Percentiles rank a stretch among this genome's conserved stretches.
Evolutionary conservation across 1,139 yeast genomes (phyloP).

Genomic region (Taphrina flavorubra): DNA sequence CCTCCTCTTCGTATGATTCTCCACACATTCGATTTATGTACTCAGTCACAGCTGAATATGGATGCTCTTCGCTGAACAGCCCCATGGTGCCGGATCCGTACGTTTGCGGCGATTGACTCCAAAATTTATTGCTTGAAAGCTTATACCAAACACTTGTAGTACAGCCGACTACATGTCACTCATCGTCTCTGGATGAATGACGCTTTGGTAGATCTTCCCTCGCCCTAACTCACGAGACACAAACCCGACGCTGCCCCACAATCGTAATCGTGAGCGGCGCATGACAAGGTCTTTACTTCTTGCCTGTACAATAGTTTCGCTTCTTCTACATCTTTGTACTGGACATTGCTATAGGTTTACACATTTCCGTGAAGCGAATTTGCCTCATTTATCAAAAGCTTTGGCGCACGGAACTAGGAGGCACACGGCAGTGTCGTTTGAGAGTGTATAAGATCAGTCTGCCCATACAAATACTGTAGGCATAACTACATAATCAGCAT

Average conservation of each 20-base stretch:
- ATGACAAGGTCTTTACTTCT: not conserved
- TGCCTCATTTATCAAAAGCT: not conserved
- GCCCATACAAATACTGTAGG: not conserved
- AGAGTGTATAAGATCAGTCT: no score
- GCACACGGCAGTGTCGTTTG: not conserved
- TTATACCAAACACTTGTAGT: no score
- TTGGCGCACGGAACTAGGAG: not conserved
- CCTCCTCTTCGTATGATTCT: conserved; percentile 54
- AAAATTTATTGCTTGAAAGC: no score
- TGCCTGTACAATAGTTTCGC: not conserved
- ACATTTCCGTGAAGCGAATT: no score
- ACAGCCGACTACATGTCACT: not conserved
- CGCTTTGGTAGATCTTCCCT: not conserved
- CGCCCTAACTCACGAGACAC: not conserved
- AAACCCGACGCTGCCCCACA: conserved; percentile 5
- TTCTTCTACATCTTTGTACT: not conserved
- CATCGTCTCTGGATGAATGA: not conserved
- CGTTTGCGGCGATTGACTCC: no score
- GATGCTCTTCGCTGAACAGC: conserved; percentile 54
- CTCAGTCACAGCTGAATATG: conserved; percentile 60
- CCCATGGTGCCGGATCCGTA: conserved; percentile 50
- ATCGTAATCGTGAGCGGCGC: conserved; percentile 3
- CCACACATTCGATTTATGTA: conserved; percentile 57
- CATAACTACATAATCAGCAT: conserved; percentile 41
- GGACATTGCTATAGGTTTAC: not conserved